Evolutionary conservation across 179 eudicot genomes (phyloP).

Genomic region (Patellifolia procumbens): DNA sequence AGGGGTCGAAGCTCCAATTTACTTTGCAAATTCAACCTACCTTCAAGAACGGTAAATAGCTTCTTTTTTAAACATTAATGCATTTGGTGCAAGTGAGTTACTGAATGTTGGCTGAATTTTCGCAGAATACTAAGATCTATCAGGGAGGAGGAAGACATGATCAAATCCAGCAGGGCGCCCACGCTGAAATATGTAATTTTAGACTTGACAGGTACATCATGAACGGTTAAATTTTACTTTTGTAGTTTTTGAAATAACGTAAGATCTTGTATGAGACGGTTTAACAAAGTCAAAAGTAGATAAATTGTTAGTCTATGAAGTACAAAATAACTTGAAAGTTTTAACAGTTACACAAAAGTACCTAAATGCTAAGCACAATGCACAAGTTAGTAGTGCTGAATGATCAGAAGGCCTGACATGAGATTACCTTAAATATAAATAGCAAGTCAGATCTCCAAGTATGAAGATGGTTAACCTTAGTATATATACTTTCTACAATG

Average conservation of each 20-base stretch:
- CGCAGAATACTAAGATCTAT: constrained; percentile 69
- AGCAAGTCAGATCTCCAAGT: too few relatives aligned
- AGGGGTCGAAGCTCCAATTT: constrained; percentile 70
- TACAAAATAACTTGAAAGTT: too few relatives aligned
- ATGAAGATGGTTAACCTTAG: neutral
- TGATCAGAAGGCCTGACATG: too few relatives aligned
- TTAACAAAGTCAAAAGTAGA: too few relatives aligned
- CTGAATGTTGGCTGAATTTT: constrained; percentile 1
- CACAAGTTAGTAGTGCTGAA: too few relatives aligned
- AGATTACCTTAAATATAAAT: too few relatives aligned
- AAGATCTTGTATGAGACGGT: too few relatives aligned
- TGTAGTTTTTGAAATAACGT: too few relatives aligned
- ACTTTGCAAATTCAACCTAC: constrained; percentile 75
- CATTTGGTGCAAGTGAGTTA: neutral
- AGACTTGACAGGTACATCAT: constrained; percentile 61
- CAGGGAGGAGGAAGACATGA: constrained; percentile 59
- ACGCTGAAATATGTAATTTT: constrained; percentile 46
- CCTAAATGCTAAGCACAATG: too few relatives aligned
- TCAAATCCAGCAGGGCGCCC: constrained; percentile 32
- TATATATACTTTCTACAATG: neutral
- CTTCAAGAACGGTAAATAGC: constrained; percentile 64
- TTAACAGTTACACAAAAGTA: too few relatives aligned
- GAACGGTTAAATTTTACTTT: neutral
- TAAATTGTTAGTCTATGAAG: too few relatives aligned
- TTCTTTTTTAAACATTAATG: too few relatives aligned